Base-by-base conservation (phyloP, 257 asterid species). In the Jacaranda copaia region DNA sequence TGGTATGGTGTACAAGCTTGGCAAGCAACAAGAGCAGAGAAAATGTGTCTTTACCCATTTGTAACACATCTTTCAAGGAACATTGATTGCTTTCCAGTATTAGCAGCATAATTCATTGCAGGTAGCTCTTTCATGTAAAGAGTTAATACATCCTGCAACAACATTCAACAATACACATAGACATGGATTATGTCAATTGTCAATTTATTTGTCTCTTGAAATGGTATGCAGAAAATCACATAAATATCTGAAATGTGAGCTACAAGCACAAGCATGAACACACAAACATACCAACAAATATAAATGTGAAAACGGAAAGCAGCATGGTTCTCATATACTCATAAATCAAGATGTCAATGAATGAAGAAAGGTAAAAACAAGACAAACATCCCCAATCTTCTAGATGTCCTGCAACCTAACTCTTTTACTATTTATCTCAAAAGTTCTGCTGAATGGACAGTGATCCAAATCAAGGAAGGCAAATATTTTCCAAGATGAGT, bases 101-200 rank as follows among this genome's bases (percentile, higher is more conserved):
- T 93, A 67, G 98, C 90, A 75, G 98, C 98, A 81, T 86, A 91
- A 72, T 89, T 95, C 99, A 92, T 92, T 42, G 92, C 90, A 10
- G 99, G 97, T 55, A 93, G 86, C 85, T 95, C 99, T 82, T 85
- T 85, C 77, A 71, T 84, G 85, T 95, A 95, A 55, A 95, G 87
- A 48, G 67, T 46, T 53, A 92, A 70, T 16, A 86, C 94, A 76
- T 95, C 97, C 99, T 95, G 89, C 79, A 72, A 64, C 66, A 42
- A 73, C 45, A 70, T 76, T 25, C 5, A 13, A 49, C 35, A 79
- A 43, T 15, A 74, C n/a, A 57, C 36, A 15, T 48, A 39, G 74
- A 66, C 73, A 66, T 7, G 20, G 14, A 38, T 73, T 68, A n/a
- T 43, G 36, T 58, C 48, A 69, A 43, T 8, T 43, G 36, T 58